phyloP scores from a whole-genome alignment of 208 protist species.

The Entamoeba dispar region DNA sequence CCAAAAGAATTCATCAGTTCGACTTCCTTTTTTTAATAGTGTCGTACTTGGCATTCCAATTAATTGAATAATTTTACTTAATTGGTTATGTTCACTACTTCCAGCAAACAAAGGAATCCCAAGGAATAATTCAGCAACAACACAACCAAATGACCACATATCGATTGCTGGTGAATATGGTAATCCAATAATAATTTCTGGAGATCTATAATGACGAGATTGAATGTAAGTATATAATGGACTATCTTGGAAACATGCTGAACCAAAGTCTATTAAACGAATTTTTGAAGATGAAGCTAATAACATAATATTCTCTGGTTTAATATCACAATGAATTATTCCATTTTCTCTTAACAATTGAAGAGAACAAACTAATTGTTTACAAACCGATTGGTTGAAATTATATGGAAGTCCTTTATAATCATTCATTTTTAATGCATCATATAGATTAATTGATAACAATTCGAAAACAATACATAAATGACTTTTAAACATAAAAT shows the following conservation, averaged over 20 bases:
- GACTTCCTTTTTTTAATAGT: not conserved
- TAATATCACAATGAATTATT: conserved; percentile 42
- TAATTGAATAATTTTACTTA: not conserved
- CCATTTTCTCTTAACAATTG: not conserved
- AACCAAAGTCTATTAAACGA: not conserved
- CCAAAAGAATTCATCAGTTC: not conserved
- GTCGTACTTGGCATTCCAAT: not conserved
- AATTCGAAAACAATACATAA: conserved; percentile 56
- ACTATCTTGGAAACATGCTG: conserved; percentile 41
- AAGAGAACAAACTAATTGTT: conserved; percentile 25
- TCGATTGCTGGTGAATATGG: conserved; percentile 75
- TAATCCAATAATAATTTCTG: conserved; percentile 77
- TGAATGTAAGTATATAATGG: conserved; percentile 72
- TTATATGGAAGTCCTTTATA: conserved; percentile 40
- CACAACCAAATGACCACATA: conserved; percentile 90
- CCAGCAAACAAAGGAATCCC: conserved; percentile 72
- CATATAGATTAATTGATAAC: conserved; percentile 60
- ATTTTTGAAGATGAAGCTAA: not conserved
- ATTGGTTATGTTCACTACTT: conserved; percentile 50
- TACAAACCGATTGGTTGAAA: conserved; percentile 32
- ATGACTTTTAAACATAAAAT: conserved; percentile 28
- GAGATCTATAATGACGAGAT: conserved; percentile 62
- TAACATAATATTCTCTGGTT: conserved; percentile 53
- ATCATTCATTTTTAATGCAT: conserved; percentile 51
- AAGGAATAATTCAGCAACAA: conserved; percentile 69